Evolutionary conservation across 225 moss, liverwort and hornwort species (phyloP).

Genomic region (Straminergon stramineum): DNA sequence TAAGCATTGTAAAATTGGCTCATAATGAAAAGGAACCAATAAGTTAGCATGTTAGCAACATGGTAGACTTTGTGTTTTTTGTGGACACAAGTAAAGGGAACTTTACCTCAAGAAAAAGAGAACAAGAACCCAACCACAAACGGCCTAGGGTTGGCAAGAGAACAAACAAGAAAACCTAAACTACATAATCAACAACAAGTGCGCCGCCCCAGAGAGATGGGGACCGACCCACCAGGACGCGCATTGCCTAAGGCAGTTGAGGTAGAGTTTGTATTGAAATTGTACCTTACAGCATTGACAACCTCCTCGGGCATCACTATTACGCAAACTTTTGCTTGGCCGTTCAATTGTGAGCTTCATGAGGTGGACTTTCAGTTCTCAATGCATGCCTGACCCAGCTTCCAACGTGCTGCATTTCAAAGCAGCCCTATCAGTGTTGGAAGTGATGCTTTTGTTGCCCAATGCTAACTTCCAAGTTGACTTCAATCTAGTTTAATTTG

Average conservation of each 20-base stretch:
- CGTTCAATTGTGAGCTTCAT: not conserved
- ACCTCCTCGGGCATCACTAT: not conserved
- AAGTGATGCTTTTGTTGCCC: not conserved
- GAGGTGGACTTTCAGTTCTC: not conserved
- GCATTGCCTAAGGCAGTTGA: no score
- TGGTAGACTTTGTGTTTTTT: not conserved
- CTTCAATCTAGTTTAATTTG: not conserved
- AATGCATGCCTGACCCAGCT: not conserved
- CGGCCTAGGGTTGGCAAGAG: no score
- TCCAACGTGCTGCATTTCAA: not conserved
- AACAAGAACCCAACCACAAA: no score
- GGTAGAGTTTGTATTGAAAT: not conserved
- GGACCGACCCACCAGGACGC: no score
- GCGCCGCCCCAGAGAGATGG: no score
- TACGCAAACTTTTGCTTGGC: not conserved
- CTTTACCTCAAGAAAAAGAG: no score
- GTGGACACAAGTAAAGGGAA: no score
- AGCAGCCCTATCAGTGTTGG: not conserved
- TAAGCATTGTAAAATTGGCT: no score
- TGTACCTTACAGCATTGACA: not conserved
- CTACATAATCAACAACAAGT: no score
- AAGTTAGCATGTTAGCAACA: not conserved
- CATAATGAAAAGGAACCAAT: not conserved
- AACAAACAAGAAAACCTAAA: no score
- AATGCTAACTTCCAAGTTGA: not conserved